Base-by-base conservation (phyloP, 148 eudicot species). In the Heliosperma pusillum region DNA sequence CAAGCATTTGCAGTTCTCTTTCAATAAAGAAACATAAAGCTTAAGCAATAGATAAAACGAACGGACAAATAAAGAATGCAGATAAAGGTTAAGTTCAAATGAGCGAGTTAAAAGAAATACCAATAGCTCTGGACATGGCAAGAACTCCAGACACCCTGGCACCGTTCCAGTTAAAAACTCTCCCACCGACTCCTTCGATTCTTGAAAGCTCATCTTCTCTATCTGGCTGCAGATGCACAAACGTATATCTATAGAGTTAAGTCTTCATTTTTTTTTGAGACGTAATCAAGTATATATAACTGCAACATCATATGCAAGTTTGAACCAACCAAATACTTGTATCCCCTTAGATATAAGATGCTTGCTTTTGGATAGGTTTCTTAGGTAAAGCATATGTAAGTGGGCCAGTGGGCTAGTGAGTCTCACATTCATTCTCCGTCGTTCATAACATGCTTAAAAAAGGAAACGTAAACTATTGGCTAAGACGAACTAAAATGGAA, bases 101-200 rank as follows among this genome's bases (percentile, higher is more conserved):
- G 58, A 50, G 53, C n/a, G 17, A 45, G 61, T 42, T 42, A 59
- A 68, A 68, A 55, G 27, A 70, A 64, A 19, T 70, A 90, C 95
- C 95, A 79, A 90, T 90, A 66, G 95, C 87, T 83, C 95, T 84
- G 25, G 95, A 90, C 91, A 88, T 90, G 65, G 95, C 86, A 82
- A 90, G 95, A 80, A 90, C 91, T 78, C 95, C 95, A 58, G 84
- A 79, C 33, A 90, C 95, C 78, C 95, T 79, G 61, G 91, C 91
- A 67, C 91, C 95, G 29, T 86, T 84, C 95, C 95, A 90, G 80
- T 83, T 83, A 70, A 90, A 88, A 66, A 90, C 91, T 83, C 59
- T 88, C 70, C 91, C 91, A 47, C 88, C 95, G 75, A 77, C 83
- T 57, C 74, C 74, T 78, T 90, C 95, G 24, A 90, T 90, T 84